These are phyloP conservation scores for Pugionium cornutum DNA, from an alignment of 345 rosid genomes.

Conservation along the genomic window DNA sequence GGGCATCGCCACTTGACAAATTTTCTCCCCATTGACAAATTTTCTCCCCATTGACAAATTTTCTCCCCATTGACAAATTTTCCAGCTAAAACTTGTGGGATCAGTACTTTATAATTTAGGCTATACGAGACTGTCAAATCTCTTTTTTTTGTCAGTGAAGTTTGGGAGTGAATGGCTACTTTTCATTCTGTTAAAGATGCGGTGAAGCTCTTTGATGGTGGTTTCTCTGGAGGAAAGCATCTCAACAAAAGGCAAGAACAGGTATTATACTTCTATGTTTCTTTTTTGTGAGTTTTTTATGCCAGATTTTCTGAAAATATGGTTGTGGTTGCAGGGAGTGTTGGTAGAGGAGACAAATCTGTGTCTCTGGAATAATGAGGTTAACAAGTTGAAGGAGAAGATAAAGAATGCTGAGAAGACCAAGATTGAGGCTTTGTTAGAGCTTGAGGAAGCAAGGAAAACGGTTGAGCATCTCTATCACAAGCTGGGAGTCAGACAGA, in stretches of 20 bases:
- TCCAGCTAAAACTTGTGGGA: conserved; percentile 5
- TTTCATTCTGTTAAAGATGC: conserved; percentile 96
- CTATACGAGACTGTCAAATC: not conserved
- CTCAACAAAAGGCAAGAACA: conserved; percentile 55
- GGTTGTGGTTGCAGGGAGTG: conserved; percentile 49
- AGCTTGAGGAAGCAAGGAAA: conserved; percentile 73
- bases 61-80: not conserved
- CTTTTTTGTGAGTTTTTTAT: conserved; percentile 7
- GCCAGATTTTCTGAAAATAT: not conserved
- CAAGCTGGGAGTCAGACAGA: conserved; percentile 53
- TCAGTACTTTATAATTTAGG: conserved; percentile 18
- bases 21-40: not conserved
- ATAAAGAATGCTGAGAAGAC: conserved; percentile 65
- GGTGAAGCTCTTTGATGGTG: conserved; percentile 75
- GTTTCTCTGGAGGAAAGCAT: conserved; percentile 66
- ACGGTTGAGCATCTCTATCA: conserved; percentile 56
- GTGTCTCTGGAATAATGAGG: conserved; percentile 65
- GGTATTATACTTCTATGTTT: conserved; percentile 22
- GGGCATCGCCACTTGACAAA: conserved; percentile 2
- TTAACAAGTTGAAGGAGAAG: conserved; percentile 67
- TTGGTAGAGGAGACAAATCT: conserved; percentile 70
- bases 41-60: not conserved
- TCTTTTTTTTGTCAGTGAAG: not conserved
- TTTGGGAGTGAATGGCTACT: conserved; percentile 52
- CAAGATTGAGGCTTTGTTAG: conserved; percentile 65